phyloP scores from a whole-genome alignment of 208 protist species.

The Crithidia bombi region DNA sequence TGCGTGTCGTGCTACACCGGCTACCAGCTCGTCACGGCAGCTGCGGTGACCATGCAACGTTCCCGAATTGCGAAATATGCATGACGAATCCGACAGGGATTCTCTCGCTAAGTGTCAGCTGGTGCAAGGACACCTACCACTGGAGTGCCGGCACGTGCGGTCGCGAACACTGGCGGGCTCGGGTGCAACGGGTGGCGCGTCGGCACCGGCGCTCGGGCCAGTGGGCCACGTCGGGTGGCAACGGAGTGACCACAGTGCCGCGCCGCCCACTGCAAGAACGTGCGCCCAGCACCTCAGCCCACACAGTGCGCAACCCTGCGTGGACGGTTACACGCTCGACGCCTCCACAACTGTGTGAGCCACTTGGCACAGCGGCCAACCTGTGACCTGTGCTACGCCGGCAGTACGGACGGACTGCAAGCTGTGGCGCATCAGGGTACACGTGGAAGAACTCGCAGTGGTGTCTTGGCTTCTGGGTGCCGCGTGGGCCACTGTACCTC shows the following conservation, averaged over 20 bases:
- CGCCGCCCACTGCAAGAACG: slow-evolving; percentile 14
- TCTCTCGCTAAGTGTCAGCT: not conserved
- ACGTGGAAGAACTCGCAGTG: slow-evolving; percentile 5
- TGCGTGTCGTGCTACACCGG: not conserved
- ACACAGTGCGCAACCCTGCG: not conserved
- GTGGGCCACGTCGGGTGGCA: not conserved
- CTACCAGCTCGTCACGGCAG: slow-evolving; percentile 2
- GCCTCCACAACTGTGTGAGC: not conserved
- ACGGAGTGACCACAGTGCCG: slow-evolving; percentile 5
- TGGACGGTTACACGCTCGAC: slow-evolving; percentile 5
- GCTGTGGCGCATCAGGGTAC: slow-evolving; percentile 9
- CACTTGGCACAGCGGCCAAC: not conserved
- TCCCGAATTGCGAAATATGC: slow-evolving; percentile 5
- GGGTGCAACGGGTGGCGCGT: not conserved
- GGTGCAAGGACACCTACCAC: not conserved
- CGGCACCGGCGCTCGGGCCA: not conserved
- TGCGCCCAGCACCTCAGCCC: not conserved
- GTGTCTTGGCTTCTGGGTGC: not conserved
- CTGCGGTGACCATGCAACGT: not conserved
- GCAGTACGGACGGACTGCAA: slow-evolving; percentile 12
- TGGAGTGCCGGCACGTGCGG: not conserved
- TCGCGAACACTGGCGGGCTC: slow-evolving; percentile 1
- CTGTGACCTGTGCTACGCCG: slow-evolving; percentile 20
- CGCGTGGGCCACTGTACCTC: slow-evolving; percentile 16
- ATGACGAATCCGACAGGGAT: not conserved